Conservation (phyloP, 73 alveolate species). For the Paraurostyla sp. region DNA sequence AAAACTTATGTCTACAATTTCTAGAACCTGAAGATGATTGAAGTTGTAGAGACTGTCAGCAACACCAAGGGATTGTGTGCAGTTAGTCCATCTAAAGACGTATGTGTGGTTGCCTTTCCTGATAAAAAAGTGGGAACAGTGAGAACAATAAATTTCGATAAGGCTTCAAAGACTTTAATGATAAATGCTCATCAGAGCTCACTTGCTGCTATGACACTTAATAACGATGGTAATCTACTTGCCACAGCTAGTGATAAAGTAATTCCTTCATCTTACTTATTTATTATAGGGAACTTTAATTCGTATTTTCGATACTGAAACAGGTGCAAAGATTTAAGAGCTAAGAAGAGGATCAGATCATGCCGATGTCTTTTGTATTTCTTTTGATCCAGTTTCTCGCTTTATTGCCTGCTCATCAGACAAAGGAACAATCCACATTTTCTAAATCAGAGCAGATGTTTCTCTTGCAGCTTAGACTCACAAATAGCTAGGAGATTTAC, state of each 20-base stretch:
- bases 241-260: constrained; percentile 88
- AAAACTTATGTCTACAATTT: constrained; percentile 84
- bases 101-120: constrained; percentile 82
- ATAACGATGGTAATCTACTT: constrained; percentile 77
- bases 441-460: constrained; percentile 63
- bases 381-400: constrained; percentile 68
- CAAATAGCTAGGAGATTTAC: not conserved
- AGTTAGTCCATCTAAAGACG: constrained; percentile 73
- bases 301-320: constrained; percentile 75
- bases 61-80: constrained; percentile 84
- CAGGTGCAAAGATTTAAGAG: constrained; percentile 78
- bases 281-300: constrained; percentile 77
- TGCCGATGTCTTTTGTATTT: constrained; percentile 80
- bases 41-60: constrained; percentile 82
- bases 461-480: constrained; percentile 1
- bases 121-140: constrained; percentile 81
- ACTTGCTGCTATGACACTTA: constrained; percentile 77
- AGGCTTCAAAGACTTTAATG: constrained; percentile 39
- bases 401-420: constrained; percentile 79
- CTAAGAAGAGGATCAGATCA: constrained; percentile 90
- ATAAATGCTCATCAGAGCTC: constrained; percentile 85
- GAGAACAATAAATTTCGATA: constrained; percentile 74
- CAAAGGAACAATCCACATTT: constrained; percentile 97
- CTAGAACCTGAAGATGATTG: constrained; percentile 75
- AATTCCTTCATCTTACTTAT: not conserved